Evolutionary conservation across 2,329 filamentous ascomycete species (phyloP), one percentile per base, ranked within the genome.

Genomic region (Colletotrichum godetiae): DNA sequence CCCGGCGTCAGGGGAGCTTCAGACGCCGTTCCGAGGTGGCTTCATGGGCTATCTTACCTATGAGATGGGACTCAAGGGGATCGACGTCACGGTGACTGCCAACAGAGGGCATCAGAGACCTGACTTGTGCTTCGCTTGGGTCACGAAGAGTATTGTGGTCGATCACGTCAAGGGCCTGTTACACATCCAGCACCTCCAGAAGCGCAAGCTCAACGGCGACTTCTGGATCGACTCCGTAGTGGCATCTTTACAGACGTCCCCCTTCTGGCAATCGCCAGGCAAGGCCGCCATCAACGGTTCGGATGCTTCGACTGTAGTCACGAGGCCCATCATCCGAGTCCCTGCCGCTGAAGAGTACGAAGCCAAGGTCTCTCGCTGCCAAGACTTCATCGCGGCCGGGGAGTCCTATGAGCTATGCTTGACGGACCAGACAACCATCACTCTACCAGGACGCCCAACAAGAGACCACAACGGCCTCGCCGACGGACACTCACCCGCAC

Each of bases 381-480:
- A 96, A 78, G 87, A 90, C 5, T 88, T 90, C 74, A 93, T 97
- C 75, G 89, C 91, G 3, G 91, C 92, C 0, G 95, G 95, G 15
- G 91, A 95, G 75, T 95, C 94, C 0, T 97, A 97, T 81, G 95
- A 97, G 80, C 88, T 97, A 7, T 97, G 94, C 76, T 88, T 97
- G 8, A 97, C 94, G 0, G 92, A 91, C 61, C 92, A 94, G 80
- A 95, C 93, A 12, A 88, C 86, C 46, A 89, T 97, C 76, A 87
- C 80, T 24, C 84, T 84, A 2, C 81, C 84, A 0, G 68, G 72
- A 27, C 67, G 71, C 4, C 67, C 49, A 1, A 65, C 33, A 4
- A 42, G 58, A 1, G 42, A 53, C 5, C 58, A 72, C 5, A 68
- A 78, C 56, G 46, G 67, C 33, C 35, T 35, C 6, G 5, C n/a